A percentile compares a stretch with the other conserved stretches of the same genome.
These are phyloP conservation scores for Schwanniomyces occidentalis DNA, from an alignment of 805 yeast species.

Conservation along the genomic window DNA sequence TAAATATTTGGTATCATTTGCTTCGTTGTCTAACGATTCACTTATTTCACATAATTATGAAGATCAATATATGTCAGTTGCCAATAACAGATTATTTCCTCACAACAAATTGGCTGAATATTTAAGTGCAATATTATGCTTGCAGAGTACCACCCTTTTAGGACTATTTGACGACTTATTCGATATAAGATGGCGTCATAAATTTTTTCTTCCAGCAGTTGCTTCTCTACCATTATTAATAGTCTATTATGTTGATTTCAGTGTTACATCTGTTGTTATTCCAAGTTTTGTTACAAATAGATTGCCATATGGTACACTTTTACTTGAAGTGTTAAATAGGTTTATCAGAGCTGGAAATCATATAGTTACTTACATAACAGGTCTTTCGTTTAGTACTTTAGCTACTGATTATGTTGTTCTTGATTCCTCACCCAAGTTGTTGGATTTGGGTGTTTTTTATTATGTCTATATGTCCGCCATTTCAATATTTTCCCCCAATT, in stretches of 20 bases:
- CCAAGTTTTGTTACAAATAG: slow-evolving; percentile 63
- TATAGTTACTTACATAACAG: slow-evolving; percentile 31
- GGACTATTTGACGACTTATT: slow-evolving; percentile 94
- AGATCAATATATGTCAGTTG: slow-evolving; percentile 33
- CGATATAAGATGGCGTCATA: slow-evolving; percentile 96
- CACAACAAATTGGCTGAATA: slow-evolving; percentile 83
- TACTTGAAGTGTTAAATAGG: slow-evolving; percentile 19
- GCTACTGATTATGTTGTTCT: slow-evolving; percentile 36
- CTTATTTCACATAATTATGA: slow-evolving; percentile 32
- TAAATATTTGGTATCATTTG: slow-evolving; percentile 61
- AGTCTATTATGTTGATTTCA: slow-evolving; percentile 91
- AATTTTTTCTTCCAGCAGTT: slow-evolving; percentile 91
- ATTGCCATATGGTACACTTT: slow-evolving; percentile 24
- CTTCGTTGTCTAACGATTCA: slow-evolving; percentile 35
- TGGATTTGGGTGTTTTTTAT: slow-evolving; percentile 79
- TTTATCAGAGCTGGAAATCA: slow-evolving; percentile 31
- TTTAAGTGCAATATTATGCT: slow-evolving; percentile 77
- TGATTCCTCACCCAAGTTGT: slow-evolving; percentile 41
- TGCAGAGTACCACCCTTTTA: slow-evolving; percentile 78
- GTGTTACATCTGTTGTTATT: slow-evolving; percentile 81
- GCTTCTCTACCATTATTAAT: slow-evolving; percentile 89
- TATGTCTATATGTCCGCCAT: slow-evolving; percentile 89
- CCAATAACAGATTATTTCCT: slow-evolving; percentile 55
- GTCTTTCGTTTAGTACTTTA: slow-evolving; percentile 40
- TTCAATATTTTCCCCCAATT: slow-evolving; percentile 92